phyloP scores from a whole-genome alignment of 2,329 filamentous ascomycete species.

The Aspergillus sp. region DNA sequence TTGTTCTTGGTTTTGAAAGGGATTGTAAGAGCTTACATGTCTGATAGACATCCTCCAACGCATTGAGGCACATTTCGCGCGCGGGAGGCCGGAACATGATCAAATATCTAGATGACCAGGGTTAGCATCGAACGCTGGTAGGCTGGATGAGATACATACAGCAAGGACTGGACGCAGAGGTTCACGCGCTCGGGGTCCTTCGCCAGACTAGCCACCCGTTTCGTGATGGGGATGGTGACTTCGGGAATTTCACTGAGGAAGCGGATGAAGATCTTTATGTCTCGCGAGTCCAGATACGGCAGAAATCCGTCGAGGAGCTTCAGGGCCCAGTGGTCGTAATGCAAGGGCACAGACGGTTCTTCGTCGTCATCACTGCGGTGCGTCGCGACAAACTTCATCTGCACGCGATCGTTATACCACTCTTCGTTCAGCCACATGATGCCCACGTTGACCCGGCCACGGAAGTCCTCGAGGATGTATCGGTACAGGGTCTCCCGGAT shows the following conservation, averaged over 20 bases:
- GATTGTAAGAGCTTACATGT: slow-evolving; percentile 42
- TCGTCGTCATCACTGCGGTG: slow-evolving; percentile 46
- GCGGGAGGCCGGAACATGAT: slow-evolving; percentile 60
- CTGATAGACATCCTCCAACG: slow-evolving; percentile 57
- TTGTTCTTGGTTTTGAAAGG: slow-evolving; percentile 6
- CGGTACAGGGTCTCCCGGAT: slow-evolving; percentile 79
- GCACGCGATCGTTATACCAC: slow-evolving; percentile 86
- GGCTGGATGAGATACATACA: slow-evolving; percentile 35
- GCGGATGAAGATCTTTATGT: slow-evolving; percentile 77
- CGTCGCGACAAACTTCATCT: slow-evolving; percentile 42
- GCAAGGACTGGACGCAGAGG: slow-evolving; percentile 56
- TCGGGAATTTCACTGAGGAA: slow-evolving; percentile 90
- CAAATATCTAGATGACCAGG: slow-evolving; percentile 43
- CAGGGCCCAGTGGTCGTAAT: slow-evolving; percentile 78
- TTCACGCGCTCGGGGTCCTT: slow-evolving; percentile 62
- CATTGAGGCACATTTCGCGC: slow-evolving; percentile 56
- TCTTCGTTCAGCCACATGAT: slow-evolving; percentile 96
- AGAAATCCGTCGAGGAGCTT: slow-evolving; percentile 85
- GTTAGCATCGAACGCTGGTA: neutral
- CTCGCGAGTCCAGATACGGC: slow-evolving; percentile 85
- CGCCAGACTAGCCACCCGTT: slow-evolving; percentile 64
- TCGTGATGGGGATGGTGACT: slow-evolving; percentile 68
- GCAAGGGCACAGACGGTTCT: slow-evolving; percentile 44
- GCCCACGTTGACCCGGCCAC: slow-evolving; percentile 81
- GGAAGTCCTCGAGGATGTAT: slow-evolving; percentile 90